Percentiles rank a stretch among this genome's conserved stretches.
Conservation (phyloP, 2,329 filamentous ascomycete species). For the Massarina eburnea region DNA sequence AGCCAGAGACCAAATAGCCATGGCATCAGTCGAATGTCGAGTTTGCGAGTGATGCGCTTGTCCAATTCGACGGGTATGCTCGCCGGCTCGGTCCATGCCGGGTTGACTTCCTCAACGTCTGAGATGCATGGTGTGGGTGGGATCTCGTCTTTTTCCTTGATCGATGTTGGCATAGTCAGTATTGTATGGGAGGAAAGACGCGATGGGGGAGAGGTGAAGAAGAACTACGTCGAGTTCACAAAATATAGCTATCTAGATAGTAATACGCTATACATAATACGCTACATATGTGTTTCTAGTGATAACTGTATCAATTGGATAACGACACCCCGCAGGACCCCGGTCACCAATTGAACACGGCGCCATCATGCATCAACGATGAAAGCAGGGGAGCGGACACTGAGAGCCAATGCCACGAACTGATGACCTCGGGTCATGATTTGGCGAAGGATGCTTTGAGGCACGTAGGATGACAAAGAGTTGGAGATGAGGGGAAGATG, state of each 20-base stretch:
- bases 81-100: conserved; percentile 8
- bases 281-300: no score
- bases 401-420: background rate
- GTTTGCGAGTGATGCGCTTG: conserved; percentile 44
- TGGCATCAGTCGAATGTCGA: conserved; percentile 48
- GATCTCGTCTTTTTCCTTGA: background rate
- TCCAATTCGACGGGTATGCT: conserved; percentile 19
- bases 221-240: no score
- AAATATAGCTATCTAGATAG: no score
- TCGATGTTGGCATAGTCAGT: background rate
- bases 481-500: conserved; percentile 1
- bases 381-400: background rate
- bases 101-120: conserved; percentile 14
- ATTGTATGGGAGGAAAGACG: no score
- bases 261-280: no score
- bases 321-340: background rate
- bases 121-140: background rate
- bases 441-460: background rate
- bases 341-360: background rate
- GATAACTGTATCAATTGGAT: no score
- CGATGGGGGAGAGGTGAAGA: background rate
- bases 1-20: conserved; percentile 52
- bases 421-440: background rate
- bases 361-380: background rate
- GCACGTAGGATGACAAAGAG: conserved; percentile 3